Evolutionary conservation across 805 yeast species (phyloP), one percentile per base, ranked within the genome.

Genomic region (Saccharomycopsis sp.): DNA sequence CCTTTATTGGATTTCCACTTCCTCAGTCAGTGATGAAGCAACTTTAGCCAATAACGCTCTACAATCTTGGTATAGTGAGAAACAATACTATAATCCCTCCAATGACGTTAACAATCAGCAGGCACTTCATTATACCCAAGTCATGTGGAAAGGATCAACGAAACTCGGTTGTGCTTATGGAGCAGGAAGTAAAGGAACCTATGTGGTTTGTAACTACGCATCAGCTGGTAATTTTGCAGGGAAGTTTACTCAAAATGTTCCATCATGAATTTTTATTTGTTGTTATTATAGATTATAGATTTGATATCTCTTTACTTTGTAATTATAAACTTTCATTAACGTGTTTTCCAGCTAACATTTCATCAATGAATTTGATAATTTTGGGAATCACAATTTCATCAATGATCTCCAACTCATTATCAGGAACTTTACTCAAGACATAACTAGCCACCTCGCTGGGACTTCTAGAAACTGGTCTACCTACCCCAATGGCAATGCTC

Each of bases 401-500:
- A 18, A 31, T 21, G 17, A 38, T 20, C 14, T 38, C 62, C 40
- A 54, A 36, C 45, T 84, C 89, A 1, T 54, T 49, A 0, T 53
- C 52, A 4, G 58, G 58, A 51, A 82, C 72, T 46, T 66, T 68
- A 4, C 71, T 57, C 32, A 87, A 61, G 6, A 87, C 95, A 51
- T 76, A 79, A 12, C 70, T 53, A 0, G 58, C 53, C 3, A 63
- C 57, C 1, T 46, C 54, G 0, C 58, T 53, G 5, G 63, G 58
- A 25, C 19, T 19, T 18, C 29, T 28, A 36, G 72, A 62, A 4
- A 60, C 52, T 1, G 89, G 80, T 41, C 82, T 64, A 1, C 85
- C 94, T 13, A 88, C 81, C 0, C 96, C 96, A 6, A 87, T 64
- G n/a, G 81, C 73, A 12, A 87, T 53, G 37, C 84, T 72, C 14